Evolutionary conservation across 2,329 filamentous ascomycete genomes (phyloP).

Genomic region (Alternaria gaisen): DNA sequence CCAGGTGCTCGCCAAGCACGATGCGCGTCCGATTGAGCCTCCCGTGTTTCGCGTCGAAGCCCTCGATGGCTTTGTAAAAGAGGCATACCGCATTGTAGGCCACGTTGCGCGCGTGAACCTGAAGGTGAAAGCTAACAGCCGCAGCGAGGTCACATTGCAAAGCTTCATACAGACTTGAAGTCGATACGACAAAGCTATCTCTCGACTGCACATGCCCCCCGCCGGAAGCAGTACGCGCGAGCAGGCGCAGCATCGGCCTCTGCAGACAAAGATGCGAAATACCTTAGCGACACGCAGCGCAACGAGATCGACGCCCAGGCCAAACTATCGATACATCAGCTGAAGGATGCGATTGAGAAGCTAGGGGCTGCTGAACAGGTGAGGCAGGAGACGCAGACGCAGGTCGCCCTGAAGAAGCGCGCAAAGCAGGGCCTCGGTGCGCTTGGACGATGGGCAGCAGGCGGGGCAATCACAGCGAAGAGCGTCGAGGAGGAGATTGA

Average conservation of each 20-base stretch:
- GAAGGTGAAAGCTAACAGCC: constrained; percentile 33
- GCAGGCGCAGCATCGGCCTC: constrained; percentile 38
- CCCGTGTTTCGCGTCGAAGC: constrained; percentile 51
- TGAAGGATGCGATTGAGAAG: constrained; percentile 81
- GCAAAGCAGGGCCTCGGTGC: constrained; percentile 69
- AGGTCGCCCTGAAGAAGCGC: constrained; percentile 75
- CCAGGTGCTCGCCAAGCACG: constrained; percentile 69
- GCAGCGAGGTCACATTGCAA: constrained; percentile 85
- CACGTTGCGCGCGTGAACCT: constrained; percentile 29
- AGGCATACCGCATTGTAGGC: constrained; percentile 89
- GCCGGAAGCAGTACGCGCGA: constrained; percentile 58
- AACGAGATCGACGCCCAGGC: constrained; percentile 89
- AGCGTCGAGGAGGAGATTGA: constrained; percentile 74
- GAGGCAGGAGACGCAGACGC: constrained; percentile 77
- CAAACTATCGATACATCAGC: constrained; percentile 82
- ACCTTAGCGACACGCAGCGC: constrained; percentile 81
- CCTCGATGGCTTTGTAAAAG: constrained; percentile 88
- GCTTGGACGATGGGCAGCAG: constrained; percentile 74
- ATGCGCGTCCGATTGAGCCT: constrained; percentile 61
- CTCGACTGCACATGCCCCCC: constrained; percentile 74
- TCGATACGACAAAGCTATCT: constrained; percentile 91
- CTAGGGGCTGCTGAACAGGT: constrained; percentile 84
- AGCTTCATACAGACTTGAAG: constrained; percentile 80
- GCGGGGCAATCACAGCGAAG: constrained; percentile 60
- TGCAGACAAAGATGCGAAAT: constrained; percentile 58